These are phyloP conservation scores for Apiotrichum mycotoxinovorans DNA, from an alignment of 1,284 basidiomycete genomes.

Conservation along the genomic window DNA sequence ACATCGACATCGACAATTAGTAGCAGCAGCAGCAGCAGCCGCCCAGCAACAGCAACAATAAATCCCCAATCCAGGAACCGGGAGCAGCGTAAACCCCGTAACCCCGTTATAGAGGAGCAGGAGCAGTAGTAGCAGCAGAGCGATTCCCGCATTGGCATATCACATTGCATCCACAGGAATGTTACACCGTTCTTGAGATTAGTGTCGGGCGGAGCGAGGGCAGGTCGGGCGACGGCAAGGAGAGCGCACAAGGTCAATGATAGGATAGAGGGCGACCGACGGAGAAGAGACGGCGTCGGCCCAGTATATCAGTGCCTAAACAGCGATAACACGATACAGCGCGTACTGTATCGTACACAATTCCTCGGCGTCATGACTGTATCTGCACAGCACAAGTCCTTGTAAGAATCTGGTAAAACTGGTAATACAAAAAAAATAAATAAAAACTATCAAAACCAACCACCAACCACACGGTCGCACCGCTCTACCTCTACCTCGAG, in stretches of 20 bases:
- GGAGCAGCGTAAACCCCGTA: background rate
- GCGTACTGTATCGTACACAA: too few relatives aligned
- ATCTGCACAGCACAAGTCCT: background rate
- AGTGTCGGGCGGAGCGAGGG: background rate
- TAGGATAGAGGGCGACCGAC: too few relatives aligned
- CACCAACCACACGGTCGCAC: background rate
- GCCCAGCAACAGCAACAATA: background rate
- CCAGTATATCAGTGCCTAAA: too few relatives aligned
- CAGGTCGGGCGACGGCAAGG: too few relatives aligned
- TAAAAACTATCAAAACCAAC: too few relatives aligned
- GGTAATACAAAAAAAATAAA: background rate
- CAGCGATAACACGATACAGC: too few relatives aligned
- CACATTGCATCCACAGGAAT: constrained; percentile 11
- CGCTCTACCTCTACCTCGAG: background rate
- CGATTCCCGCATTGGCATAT: constrained; percentile 5
- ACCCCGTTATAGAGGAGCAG: background rate
- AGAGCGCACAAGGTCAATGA: too few relatives aligned
- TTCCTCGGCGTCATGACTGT: too few relatives aligned
- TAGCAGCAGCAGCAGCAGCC: background rate
- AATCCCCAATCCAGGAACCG: background rate
- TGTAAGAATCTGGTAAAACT: too few relatives aligned
- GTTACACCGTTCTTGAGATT: constrained; percentile 10
- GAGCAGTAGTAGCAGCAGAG: background rate
- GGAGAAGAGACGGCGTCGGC: too few relatives aligned
- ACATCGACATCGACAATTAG: background rate